These are phyloP conservation scores for Trifolium fragiferum DNA, from an alignment of 306 rosid species.

Conservation along the genomic window DNA sequence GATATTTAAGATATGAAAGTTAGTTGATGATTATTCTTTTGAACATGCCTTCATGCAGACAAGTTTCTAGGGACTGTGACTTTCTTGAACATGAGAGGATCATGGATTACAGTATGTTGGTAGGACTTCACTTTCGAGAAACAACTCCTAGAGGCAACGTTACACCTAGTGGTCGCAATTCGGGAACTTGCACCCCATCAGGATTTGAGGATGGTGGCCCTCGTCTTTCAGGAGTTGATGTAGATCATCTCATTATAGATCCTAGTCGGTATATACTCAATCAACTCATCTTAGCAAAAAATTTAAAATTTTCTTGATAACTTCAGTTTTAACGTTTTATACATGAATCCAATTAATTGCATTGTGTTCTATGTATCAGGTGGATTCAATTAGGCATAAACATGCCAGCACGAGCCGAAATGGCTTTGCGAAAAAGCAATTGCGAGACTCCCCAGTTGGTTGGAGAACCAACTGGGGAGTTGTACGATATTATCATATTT, in stretches of 20 bases:
- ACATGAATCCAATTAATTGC: not conserved
- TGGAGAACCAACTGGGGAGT: constrained; percentile 86
- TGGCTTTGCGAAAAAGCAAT: constrained; percentile 54
- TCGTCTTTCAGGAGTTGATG: constrained; percentile 53
- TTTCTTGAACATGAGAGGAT: constrained; percentile 94
- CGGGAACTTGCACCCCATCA: constrained; percentile 30
- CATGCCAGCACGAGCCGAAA: constrained; percentile 88
- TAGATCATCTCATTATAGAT: constrained; percentile 53
- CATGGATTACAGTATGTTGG: constrained; percentile 96
- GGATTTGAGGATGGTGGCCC: constrained; percentile 45
- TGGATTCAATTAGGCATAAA: constrained; percentile 72
- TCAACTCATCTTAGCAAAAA: constrained; percentile 25
- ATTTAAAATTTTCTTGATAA: constrained; percentile 3
- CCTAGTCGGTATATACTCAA: constrained; percentile 60
- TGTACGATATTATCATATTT: constrained; percentile 71
- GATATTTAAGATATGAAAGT: constrained; percentile 19
- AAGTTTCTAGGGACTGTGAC: constrained; percentile 91
- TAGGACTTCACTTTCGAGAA: constrained; percentile 90
- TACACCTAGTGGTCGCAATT: constrained; percentile 45
- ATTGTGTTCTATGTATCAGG: constrained; percentile 48
- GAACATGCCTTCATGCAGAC: constrained; percentile 61
- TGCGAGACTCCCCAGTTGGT: constrained; percentile 72
- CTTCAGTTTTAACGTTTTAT: not conserved
- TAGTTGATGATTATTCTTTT: constrained; percentile 16
- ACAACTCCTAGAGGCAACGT: constrained; percentile 45